Base-by-base conservation (phyloP, 768 basidiomycete species). In the Boletus sp. region DNA sequence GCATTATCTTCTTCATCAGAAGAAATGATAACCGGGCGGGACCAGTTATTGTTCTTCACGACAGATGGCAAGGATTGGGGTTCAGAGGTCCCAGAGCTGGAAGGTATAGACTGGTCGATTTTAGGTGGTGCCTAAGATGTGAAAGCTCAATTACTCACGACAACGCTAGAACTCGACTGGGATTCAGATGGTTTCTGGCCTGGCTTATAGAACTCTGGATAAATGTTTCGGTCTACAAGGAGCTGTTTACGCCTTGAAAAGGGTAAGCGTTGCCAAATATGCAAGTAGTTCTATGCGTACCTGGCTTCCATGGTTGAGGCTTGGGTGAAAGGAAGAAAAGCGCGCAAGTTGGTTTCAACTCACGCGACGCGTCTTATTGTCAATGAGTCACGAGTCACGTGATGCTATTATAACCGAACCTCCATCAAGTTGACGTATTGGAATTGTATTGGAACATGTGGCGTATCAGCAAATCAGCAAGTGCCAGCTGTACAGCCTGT, bases 191-290 rank as follows among this genome's bases (percentile, higher is more conserved):
- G 39, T 46, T 58, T 66, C 53, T 58, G 63, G 5, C 62, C 63
- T 6, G 65, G 61, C 45, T 63, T 67, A 47, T 59, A 60, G 52
- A 73, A 72, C 45, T 72, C 61, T 49, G 71, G 71, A 46, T 71
- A 73, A 32, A 67, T 7, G 9, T 39, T 59, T n/a, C 68, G 56
- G 24, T 72, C 61, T 49, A 56, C 24, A 50, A 67, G 61, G 28
- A 72, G 49, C 36, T 73, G 66, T 35, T 64, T 62, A 14, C 70
- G 70, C 59, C 70, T 71, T 39, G 9, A 11, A 15, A 42, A 29
- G 1, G 4, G 37, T 63, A 6, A 62, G 48, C 0, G 2, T 1
- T 11, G 5, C n/a, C 11, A 1, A 17, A 8, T 4, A 14, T 5
- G 10, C 1, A 5, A 15, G 5, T n/a, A 14, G 7, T 17, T 32